A percentile compares a stretch with the other conserved stretches of the same genome.
Evolutionary conservation across 164 flowering plant genomes (phyloP).

Genomic region (Kingdonia uniflora): DNA sequence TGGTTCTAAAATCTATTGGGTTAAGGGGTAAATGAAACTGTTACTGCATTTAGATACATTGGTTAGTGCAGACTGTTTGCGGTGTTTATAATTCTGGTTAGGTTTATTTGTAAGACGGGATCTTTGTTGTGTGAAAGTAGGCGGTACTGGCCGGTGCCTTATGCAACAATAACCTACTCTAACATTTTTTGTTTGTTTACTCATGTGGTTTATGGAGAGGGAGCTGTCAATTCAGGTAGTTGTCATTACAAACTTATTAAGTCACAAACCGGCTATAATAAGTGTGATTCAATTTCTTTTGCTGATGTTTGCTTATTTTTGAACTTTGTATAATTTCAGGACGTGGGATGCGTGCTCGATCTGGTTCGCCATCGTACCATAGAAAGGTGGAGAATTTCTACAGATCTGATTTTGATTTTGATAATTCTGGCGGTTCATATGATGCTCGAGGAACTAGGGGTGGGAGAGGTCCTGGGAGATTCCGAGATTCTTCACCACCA

Average conservation of each 20-base stretch:
- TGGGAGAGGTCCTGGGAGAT: constrained; percentile 59
- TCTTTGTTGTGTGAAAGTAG: constrained; percentile 12
- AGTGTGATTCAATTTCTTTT: constrained; percentile 6
- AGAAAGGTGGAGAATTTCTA: constrained; percentile 50
- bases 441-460: constrained; percentile 53
- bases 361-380: constrained; percentile 63
- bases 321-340: constrained; percentile 42
- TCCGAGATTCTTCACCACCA: constrained; percentile 61
- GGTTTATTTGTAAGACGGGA: constrained; percentile 2
- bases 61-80: neutral
- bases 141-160: constrained; percentile 15
- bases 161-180: constrained; percentile 12
- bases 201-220: constrained; percentile 15
- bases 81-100: constrained; percentile 8
- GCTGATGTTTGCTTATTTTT: constrained; percentile 1
- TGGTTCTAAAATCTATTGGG: neutral
- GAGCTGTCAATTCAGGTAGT: constrained; percentile 18
- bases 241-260: constrained; percentile 14
- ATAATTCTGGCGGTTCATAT: constrained; percentile 29
- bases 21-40: neutral
- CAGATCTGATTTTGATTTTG: constrained; percentile 43
- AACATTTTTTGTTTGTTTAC: constrained; percentile 16
- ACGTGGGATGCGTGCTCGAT: constrained; percentile 47
- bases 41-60: neutral
- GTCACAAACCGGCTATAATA: constrained; percentile 9